Evolutionary conservation across 495 filamentous ascomycete genomes (phyloP), one percentile per base, ranked within the genome.

Genomic region (Achaetomiella virescens): DNA sequence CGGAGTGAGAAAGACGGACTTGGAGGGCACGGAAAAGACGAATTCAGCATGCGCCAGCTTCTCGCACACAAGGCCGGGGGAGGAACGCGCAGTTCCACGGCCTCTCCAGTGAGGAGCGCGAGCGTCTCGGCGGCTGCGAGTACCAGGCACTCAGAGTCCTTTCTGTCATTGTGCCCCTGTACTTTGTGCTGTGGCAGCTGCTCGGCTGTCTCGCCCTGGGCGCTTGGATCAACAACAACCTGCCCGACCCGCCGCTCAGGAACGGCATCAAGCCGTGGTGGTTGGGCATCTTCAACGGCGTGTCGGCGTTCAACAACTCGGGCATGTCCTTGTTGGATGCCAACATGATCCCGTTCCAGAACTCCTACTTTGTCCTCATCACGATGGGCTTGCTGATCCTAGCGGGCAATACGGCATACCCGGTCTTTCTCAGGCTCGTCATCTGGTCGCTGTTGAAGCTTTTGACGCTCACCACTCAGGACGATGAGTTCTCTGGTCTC

Each of bases 291-390:
- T 90, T 89, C 70, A 84, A 86, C 60, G 81, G 80, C 37, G 76
- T 81, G n/a, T 89, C 85, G 40, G 90, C 88, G 1, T 96, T 96
- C 69, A 91, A 90, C 60, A 96, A 95, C 64, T 87, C 81, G 21
- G 90, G 90, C 22, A 91, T 96, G 89, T 84, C 82, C 15, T 78
- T 95, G 29, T 67, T 95, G 40, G 90, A 95, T 67, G 75, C 79
- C 20, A 95, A 95, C 58, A 90, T 95, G 84, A 78, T 82, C 12
- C 81, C 85, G 1, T 89, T 86, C 63, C 80, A 86, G 63, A 73
- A 71, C 1, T 76, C 79, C 2, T 70, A 79, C 65, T 95, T 90
- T 61, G 80, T 89, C 8, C 75, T 96, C 14, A 68, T 95, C 24
- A 87, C 85, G 9, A 87, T 92, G 83, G 80, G 80, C 37, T 66